Conservation (phyloP, 345 rosid species). For the Eucalyptus sp. region DNA sequence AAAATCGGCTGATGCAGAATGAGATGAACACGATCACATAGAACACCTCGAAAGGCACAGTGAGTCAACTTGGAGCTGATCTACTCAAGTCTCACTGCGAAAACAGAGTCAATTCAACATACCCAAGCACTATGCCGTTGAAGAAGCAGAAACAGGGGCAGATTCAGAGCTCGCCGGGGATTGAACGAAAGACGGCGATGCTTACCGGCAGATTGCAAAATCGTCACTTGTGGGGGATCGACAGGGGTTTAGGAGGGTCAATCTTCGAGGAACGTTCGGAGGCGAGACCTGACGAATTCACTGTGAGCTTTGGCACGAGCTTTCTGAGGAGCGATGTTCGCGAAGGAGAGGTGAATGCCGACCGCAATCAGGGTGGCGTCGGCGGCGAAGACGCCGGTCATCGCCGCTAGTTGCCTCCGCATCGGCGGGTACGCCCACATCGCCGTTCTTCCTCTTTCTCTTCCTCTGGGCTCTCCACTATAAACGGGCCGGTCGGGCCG, state of each 20-base stretch:
- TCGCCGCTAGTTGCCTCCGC: conserved; percentile 33
- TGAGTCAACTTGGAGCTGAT: neutral
- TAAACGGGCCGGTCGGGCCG: neutral
- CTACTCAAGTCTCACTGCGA: neutral
- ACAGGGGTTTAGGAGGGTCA: neutral
- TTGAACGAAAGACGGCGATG: neutral
- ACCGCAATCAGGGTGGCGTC: conserved; percentile 34
- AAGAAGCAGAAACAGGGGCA: neutral
- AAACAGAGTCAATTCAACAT: neutral
- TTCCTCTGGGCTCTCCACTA: neutral
- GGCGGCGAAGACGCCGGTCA: conserved; percentile 20
- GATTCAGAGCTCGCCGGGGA: neutral
- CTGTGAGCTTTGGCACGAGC: conserved; percentile 57
- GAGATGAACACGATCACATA: neutral
- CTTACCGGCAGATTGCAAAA: neutral
- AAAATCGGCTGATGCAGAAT: fast-evolving
- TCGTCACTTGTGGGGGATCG: neutral
- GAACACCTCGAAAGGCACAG: neutral
- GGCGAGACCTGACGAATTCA: conserved; percentile 41
- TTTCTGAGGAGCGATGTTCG: conserved; percentile 61
- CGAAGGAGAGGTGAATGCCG: conserved; percentile 43
- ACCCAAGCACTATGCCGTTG: neutral
- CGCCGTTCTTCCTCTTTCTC: conserved; percentile 11
- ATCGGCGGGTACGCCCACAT: conserved; percentile 64
- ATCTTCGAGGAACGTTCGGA: conserved; percentile 54